Base-by-base conservation (phyloP, 106 monocot genomes). In the Allium fistulosum region DNA sequence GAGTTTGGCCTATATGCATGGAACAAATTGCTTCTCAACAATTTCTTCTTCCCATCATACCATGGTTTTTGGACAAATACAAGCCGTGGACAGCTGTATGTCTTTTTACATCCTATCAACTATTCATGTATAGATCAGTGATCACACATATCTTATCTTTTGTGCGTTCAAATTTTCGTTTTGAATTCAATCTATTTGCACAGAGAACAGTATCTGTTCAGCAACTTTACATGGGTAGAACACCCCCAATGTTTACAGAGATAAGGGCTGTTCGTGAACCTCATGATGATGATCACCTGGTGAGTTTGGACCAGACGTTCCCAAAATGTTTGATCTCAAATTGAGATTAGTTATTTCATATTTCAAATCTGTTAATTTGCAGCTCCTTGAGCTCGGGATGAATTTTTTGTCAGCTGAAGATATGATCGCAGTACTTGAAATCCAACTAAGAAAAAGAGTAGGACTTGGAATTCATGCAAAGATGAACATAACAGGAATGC, bases 401-500 rank as follows among this genome's bases (percentile, higher is more conserved):
- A 88, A 82, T 73, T 96, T 96, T 73, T 72, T 92, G 4, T 75
- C 91, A 18, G 91, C 82, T 51, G 90, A 96, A 57, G 95, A 96
- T 72, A 88, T 96, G 91, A 87, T 82, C 73, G 83, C 82, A 27
- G 63, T 82, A 66, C 81, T 96, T 84, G 85, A 80, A 57, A 78
- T 91, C 18, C 80, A 88, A 61, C 72, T 91, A 57, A 78, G 81
- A 62, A 88, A 94, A 77, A 77, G 80, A 63, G 61, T 94, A 61
- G 91, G 88, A 13, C 82, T 96, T 71, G 91, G 95, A 46, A 80
- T 96, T 45, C 84, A 81, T 77, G 71, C 95, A 77, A 88, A 86
- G 61, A 81, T 96, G 91, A 91, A 96, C 76, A 63, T 96, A 15
- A 96, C 92, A 58, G 76, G 91, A 67, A 96, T 96, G 86, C 95